Percentiles rank a stretch among this genome's conserved stretches.
phyloP scores from a whole-genome alignment of 805 yeast species.

The Metschnikowia matae region DNA sequence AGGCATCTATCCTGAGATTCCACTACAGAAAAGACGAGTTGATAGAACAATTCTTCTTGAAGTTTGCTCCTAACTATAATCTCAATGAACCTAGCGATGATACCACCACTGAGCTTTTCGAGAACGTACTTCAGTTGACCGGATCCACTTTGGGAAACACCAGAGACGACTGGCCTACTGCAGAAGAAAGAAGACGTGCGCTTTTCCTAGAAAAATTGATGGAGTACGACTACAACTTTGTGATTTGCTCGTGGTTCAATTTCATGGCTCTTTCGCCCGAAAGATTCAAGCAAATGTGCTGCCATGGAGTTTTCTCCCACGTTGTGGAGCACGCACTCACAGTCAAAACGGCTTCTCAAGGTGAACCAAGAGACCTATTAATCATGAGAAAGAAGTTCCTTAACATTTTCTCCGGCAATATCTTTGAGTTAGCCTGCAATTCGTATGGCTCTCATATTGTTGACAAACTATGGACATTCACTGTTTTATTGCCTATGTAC shows the following conservation, averaged over 20 bases:
- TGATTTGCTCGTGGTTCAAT: slow-evolving; percentile 55
- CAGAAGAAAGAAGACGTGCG: slow-evolving; percentile 79
- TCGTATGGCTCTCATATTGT: slow-evolving; percentile 90
- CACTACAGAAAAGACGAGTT: slow-evolving; percentile 60
- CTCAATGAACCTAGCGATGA: slow-evolving; percentile 23
- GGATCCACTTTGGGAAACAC: slow-evolving; percentile 78
- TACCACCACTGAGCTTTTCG: slow-evolving; percentile 51
- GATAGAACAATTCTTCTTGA: slow-evolving; percentile 41
- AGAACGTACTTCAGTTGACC: slow-evolving; percentile 60
- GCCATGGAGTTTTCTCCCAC: slow-evolving; percentile 88
- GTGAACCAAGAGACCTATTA: slow-evolving; percentile 40
- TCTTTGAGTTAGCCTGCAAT: slow-evolving; percentile 66
- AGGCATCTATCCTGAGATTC: slow-evolving; percentile 56
- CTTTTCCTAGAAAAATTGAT: slow-evolving; percentile 70
- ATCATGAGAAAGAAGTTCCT: slow-evolving; percentile 65
- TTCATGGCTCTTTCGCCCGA: slow-evolving; percentile 58
- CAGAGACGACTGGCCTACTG: slow-evolving; percentile 87
- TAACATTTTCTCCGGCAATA: slow-evolving; percentile 54
- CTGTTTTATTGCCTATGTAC: slow-evolving; percentile 71
- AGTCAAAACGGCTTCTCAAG: slow-evolving; percentile 43
- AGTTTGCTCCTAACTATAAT: slow-evolving; percentile 40
- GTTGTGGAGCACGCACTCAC: slow-evolving; percentile 64
- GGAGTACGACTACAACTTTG: slow-evolving; percentile 59
- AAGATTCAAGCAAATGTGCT: slow-evolving; percentile 66
- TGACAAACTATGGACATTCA: slow-evolving; percentile 78